Evolutionary conservation across 2,329 filamentous ascomycete species (phyloP), one percentile per base, ranked within the genome.

Genomic region (Myotisia sp.): DNA sequence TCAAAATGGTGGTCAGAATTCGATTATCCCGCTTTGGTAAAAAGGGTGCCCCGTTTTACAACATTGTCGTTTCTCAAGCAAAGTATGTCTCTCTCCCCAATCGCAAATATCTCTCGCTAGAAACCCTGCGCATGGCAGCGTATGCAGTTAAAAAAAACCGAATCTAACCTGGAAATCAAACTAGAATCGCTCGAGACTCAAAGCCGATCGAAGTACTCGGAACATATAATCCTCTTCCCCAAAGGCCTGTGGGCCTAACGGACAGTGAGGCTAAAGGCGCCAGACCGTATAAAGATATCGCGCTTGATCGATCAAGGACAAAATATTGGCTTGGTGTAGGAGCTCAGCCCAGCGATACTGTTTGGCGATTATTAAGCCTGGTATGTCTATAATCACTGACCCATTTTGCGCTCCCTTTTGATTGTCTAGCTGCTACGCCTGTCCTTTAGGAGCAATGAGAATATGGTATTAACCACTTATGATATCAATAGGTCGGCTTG

Each of bases 251-350:
- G 36, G 60, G 60, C 46, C 43, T 59, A 19, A 64, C 65, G 9
- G 58, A 67, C 26, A 64, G 64, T 43, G 54, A 58, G 43, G 51
- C 57, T 19, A 51, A 53, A 35, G 48, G 69, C n/a, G 73, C 74
- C 12, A 73, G 75, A 38, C 70, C 81, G 37, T 83, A 80, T 65
- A 98, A 98, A 61, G 86, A 95, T 46, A 81, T 98, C 54, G 77
- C 83, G 50, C 69, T 98, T 9, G 90, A 98, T 58, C 64, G 71
- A 5, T 65, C 73, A 44, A 69, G 90, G 40, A 81, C 87, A 37
- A 78, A 79, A 58, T 98, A 98, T 64, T 98, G 90, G 90, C 69
- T 98, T 22, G 90, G 90, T 54, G 87, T 95, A 3, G 90, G 90
- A 1, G 90, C 90, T 37, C 90, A 98, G 62, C 90, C 90, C 6